These are phyloP conservation scores for Nigrospora sphaerica DNA, from an alignment of 2,329 filamentous ascomycete genomes.

Conservation along the genomic window DNA sequence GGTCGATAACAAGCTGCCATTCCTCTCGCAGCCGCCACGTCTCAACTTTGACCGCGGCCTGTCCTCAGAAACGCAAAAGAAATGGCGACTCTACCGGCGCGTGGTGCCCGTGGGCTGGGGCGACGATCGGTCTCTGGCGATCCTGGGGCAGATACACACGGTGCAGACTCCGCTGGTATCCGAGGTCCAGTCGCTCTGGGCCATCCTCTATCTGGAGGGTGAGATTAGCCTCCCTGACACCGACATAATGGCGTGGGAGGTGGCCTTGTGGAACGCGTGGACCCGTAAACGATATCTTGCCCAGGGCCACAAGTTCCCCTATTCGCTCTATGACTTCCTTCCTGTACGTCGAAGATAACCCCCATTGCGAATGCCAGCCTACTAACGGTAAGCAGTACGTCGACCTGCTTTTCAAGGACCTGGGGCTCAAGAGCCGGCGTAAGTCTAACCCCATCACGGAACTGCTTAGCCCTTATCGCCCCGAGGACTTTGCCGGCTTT, in stretches of 20 bases:
- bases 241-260: too few relatives aligned
- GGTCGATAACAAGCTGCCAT: slow-evolving; percentile 9
- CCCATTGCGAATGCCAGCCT: too few relatives aligned
- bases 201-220: too few relatives aligned
- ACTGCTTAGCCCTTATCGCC: neutral
- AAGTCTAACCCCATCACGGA: neutral
- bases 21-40: slow-evolving; percentile 5
- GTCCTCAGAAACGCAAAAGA: slow-evolving; percentile 1
- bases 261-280: too few relatives aligned
- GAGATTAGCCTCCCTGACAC: too few relatives aligned
- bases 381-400: neutral
- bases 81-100: slow-evolving; percentile 7
- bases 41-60: slow-evolving; percentile 1
- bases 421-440: slow-evolving; percentile 10
- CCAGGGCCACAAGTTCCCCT: slow-evolving; percentile 3
- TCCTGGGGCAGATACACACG: slow-evolving; percentile 17
- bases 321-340: slow-evolving; percentile 6
- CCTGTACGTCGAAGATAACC: neutral
- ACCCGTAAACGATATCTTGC: neutral
- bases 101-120: slow-evolving; percentile 2
- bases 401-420: slow-evolving; percentile 10
- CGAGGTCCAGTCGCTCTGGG: too few relatives aligned
- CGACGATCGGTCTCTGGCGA: slow-evolving; percentile 11
- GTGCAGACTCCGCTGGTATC: slow-evolving; percentile 13
- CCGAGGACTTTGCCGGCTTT: neutral